Conservation (phyloP, 768 basidiomycete genomes). For the Pholiota conissans region DNA sequence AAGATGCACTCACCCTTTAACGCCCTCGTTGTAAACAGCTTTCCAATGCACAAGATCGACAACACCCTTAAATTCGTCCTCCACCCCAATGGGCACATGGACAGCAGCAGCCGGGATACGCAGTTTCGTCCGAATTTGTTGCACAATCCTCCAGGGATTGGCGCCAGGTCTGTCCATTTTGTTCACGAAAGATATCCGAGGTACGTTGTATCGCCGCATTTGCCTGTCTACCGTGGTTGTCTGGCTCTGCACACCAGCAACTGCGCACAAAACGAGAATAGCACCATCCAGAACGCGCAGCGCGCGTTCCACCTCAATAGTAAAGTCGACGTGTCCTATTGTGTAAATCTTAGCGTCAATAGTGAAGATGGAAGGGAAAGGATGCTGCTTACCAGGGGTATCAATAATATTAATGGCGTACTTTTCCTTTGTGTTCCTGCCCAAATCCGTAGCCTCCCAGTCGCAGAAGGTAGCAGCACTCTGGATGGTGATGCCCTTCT, state of each 20-base stretch:
- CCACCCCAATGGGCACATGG: constrained; percentile 92
- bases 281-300: constrained; percentile 96
- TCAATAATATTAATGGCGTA: constrained; percentile 98
- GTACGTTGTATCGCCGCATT: constrained; percentile 96
- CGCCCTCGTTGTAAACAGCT: constrained; percentile 90
- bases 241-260: constrained; percentile 96
- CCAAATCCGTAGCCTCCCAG: constrained; percentile 76
- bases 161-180: constrained; percentile 99
- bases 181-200: constrained; percentile 92
- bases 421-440: constrained; percentile 65
- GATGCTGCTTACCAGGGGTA: constrained; percentile 71
- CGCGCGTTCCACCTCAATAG: constrained; percentile 98
- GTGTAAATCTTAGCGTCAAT: not conserved
- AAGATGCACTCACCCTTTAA: constrained; percentile 75
- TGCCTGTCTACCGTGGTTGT: constrained; percentile 99
- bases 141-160: constrained; percentile 93
- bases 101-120: constrained; percentile 92
- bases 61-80: constrained; percentile 86
- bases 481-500: constrained; percentile 99
- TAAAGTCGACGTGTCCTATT: constrained; percentile 98
- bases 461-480: constrained; percentile 98
- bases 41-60: constrained; percentile 96
- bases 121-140: constrained; percentile 89
- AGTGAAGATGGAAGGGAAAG: not conserved
- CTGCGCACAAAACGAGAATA: constrained; percentile 93